A percentile compares a stretch with the other conserved stretches of the same genome.
These are phyloP conservation scores for Globisporangium paddicum DNA, from an alignment of 352 stramenopile genomes.

Conservation along the genomic window DNA sequence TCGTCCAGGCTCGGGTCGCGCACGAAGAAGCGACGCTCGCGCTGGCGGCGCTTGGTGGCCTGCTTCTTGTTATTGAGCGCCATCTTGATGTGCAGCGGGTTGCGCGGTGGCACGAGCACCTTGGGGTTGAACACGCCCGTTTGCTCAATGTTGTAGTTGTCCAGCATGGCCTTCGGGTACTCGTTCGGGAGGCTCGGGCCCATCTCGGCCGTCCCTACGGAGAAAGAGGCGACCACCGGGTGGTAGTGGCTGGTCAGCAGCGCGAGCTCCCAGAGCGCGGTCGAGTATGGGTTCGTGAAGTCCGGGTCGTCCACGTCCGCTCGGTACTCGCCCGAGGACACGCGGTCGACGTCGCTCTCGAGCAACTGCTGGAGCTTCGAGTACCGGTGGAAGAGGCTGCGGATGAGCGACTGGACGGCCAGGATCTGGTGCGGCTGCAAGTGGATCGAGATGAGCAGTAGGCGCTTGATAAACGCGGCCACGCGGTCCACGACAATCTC, in stretches of 20 bases:
- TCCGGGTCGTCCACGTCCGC: constrained; percentile 92
- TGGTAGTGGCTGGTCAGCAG: constrained; percentile 85
- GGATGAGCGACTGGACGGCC: constrained; percentile 85
- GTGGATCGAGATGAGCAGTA: constrained; percentile 89
- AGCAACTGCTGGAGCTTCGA: constrained; percentile 92
- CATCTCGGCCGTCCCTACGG: constrained; percentile 56
- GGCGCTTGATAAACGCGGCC: constrained; percentile 94
- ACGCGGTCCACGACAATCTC: constrained; percentile 93
- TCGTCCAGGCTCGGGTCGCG: constrained; percentile 39
- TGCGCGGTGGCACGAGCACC: constrained; percentile 50
- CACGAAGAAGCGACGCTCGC: constrained; percentile 66
- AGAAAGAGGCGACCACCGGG: constrained; percentile 69
- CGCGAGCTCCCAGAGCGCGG: constrained; percentile 91
- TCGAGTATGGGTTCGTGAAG: constrained; percentile 94
- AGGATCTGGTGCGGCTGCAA: constrained; percentile 76
- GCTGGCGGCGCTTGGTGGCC: constrained; percentile 36
- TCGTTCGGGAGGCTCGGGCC: constrained; percentile 62
- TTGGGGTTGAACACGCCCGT: constrained; percentile 52
- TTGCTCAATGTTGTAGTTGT: constrained; percentile 46
- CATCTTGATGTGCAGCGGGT: constrained; percentile 73
- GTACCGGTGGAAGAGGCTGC: constrained; percentile 91
- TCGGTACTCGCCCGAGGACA: constrained; percentile 91
- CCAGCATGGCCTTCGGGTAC: constrained; percentile 52
- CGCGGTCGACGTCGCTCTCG: constrained; percentile 94
- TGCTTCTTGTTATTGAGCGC: constrained; percentile 29